A percentile compares a stretch with the other conserved stretches of the same genome.
These are phyloP conservation scores for Trametes meyenii DNA, from an alignment of 768 basidiomycete genomes.

Conservation along the genomic window DNA sequence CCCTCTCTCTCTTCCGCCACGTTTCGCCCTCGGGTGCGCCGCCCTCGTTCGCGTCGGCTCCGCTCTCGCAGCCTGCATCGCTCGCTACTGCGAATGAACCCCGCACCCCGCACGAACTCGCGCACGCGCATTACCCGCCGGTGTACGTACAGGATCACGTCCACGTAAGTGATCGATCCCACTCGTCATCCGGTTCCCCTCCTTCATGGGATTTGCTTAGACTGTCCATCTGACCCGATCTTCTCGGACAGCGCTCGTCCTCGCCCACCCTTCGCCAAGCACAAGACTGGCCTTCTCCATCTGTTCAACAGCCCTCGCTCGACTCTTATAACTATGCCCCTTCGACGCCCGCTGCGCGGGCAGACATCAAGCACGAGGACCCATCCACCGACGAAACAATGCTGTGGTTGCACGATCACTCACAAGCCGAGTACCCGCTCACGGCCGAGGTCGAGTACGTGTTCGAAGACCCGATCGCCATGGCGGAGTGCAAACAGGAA, in stretches of 20 bases:
- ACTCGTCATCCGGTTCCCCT: neutral
- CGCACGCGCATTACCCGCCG: no score
- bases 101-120: neutral
- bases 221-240: constrained; percentile 9
- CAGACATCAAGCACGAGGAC: neutral
- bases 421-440: neutral
- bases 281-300: neutral
- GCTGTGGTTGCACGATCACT: neutral
- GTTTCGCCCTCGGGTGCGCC: neutral
- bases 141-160: neutral
- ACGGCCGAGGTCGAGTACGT: neutral
- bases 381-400: neutral
- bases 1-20: neutral
- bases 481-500: neutral
- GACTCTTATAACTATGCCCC: neutral
- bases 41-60: constrained; percentile 1
- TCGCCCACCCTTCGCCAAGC: neutral
- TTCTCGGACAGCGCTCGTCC: constrained; percentile 11
- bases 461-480: neutral
- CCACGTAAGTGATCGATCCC: neutral
- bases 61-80: neutral
- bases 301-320: neutral
- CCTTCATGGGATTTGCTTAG: neutral
- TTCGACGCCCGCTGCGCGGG: neutral
- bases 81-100: constrained; percentile 6